These are phyloP conservation scores for Lactarius tabidus DNA, from an alignment of 768 basidiomycete genomes.

Conservation along the genomic window DNA sequence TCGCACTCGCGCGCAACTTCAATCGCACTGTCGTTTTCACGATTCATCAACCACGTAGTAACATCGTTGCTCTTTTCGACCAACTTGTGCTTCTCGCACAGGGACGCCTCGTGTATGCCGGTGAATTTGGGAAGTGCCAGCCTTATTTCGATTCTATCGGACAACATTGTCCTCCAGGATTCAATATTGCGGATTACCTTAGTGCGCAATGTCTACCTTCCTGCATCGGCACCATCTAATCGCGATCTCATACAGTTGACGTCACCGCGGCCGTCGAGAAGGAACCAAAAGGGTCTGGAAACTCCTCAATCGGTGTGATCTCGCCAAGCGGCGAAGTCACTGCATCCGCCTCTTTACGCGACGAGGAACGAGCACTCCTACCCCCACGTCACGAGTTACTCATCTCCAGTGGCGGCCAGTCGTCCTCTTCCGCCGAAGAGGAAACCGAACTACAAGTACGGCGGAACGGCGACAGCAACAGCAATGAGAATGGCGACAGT, in stretches of 20 bases:
- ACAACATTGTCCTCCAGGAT: constrained; percentile 84
- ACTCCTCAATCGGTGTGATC: constrained; percentile 29
- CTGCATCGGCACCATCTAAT: background rate
- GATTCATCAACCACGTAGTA: constrained; percentile 96
- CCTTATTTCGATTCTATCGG: constrained; percentile 78
- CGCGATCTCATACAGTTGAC: constrained; percentile 36
- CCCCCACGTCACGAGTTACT: background rate
- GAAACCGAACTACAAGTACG: constrained; percentile 53
- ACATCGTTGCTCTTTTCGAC: constrained; percentile 95
- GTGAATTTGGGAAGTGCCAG: constrained; percentile 69
- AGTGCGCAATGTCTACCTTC: constrained; percentile 49
- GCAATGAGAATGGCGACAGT: constrained; percentile 35
- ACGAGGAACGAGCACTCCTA: constrained; percentile 65
- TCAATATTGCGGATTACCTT: constrained; percentile 95
- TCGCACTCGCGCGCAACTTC: constrained; percentile 80
- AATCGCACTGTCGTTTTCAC: constrained; percentile 96
- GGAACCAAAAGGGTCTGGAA: constrained; percentile 35
- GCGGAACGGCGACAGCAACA: constrained; percentile 40
- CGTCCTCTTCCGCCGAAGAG: constrained; percentile 37
- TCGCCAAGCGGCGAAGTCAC: constrained; percentile 35
- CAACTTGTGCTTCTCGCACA: constrained; percentile 80
- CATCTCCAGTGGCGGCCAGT: constrained; percentile 25
- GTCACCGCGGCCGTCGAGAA: constrained; percentile 43
- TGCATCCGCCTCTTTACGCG: constrained; percentile 41
- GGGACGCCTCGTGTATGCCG: constrained; percentile 83